phyloP scores from a whole-genome alignment of 129 eudicot genomes.

The Flaveria sonorensis region DNA sequence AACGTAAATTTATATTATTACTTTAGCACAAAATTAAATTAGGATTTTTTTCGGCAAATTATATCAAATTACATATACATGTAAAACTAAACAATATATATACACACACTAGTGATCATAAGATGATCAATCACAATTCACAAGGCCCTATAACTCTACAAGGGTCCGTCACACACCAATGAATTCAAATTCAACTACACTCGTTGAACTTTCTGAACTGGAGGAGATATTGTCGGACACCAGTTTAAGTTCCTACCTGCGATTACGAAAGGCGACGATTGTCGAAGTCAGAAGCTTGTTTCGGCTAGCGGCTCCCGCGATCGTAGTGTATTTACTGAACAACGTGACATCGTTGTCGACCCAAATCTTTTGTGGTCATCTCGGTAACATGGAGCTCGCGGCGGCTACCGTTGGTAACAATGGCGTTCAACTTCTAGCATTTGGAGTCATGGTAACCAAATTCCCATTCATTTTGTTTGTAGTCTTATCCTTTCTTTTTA shows the following conservation, averaged over 20 bases:
- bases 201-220: slow-evolving; percentile 3
- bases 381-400: slow-evolving; percentile 52
- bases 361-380: slow-evolving; percentile 57
- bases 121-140: no score
- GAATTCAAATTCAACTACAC: no score
- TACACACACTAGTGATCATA: no score
- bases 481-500: no score
- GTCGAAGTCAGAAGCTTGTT: slow-evolving; percentile 35
- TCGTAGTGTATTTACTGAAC: slow-evolving; percentile 45
- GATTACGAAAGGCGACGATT: slow-evolving; percentile 30
- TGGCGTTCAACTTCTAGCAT: slow-evolving; percentile 50
- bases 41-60: no score
- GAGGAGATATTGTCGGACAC: slow-evolving; percentile 44
- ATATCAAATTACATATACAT: no score
- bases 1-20: no score
- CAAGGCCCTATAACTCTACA: no score
- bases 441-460: slow-evolving; percentile 43
- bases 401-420: slow-evolving; percentile 52
- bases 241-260: slow-evolving; percentile 14
- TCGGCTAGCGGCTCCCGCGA: slow-evolving; percentile 47
- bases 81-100: no score
- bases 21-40: no score
- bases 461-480: no score
- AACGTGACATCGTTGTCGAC: slow-evolving; percentile 52
- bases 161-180: no score